These are phyloP conservation scores for Colletotrichum sansevieriae DNA, from an alignment of 2,329 filamentous ascomycete species.

Conservation along the genomic window DNA sequence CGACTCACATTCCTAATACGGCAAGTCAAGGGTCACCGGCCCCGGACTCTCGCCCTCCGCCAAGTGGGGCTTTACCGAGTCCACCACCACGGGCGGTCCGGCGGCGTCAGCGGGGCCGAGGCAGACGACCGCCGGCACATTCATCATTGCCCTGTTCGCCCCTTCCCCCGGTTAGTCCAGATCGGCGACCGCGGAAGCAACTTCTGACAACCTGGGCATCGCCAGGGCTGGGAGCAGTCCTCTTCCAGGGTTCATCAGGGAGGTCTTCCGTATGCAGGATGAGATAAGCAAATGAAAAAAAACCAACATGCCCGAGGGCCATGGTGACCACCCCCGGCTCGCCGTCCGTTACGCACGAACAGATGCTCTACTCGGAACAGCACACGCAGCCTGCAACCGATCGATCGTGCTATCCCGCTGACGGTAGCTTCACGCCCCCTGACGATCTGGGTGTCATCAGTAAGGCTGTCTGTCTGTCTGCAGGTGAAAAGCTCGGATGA, in stretches of 20 bases:
- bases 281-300: constrained; percentile 8
- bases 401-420: background rate
- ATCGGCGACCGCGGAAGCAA: constrained; percentile 1
- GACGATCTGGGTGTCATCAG: background rate
- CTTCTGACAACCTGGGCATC: constrained; percentile 8
- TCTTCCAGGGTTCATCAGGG: background rate
- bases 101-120: constrained; percentile 10
- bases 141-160: background rate
- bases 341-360: background rate
- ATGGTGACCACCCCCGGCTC: too few species aligned
- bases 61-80: constrained; percentile 2
- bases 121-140: background rate
- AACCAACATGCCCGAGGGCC: too few species aligned
- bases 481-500: constrained; percentile 5
- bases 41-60: constrained; percentile 20
- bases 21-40: constrained; percentile 26
- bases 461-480: background rate
- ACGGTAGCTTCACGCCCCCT: background rate
- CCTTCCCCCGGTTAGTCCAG: background rate
- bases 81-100: constrained; percentile 8
- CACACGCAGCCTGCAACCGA: background rate
- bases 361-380: constrained; percentile 7
- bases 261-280: constrained; percentile 14
- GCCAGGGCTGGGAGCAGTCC: background rate
- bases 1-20: constrained; percentile 8